A percentile compares a stretch with the other conserved stretches of the same genome.
Conservation (phyloP, 768 basidiomycete species). For the Leccinum truebloodii region DNA sequence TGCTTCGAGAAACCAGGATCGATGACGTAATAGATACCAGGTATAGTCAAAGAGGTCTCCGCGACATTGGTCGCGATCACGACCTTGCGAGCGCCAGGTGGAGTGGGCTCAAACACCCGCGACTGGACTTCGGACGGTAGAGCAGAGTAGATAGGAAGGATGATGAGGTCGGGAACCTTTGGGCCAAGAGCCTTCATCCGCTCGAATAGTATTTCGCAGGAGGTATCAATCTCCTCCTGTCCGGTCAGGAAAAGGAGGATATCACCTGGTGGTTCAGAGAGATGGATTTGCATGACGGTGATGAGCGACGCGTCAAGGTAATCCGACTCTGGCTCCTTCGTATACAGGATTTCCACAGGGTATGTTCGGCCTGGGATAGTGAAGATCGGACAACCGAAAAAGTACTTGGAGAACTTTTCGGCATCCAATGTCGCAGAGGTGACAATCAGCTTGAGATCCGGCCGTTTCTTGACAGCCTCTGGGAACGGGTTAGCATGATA, state of each 20-base stretch:
- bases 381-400: constrained; percentile 98
- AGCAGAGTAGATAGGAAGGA: constrained; percentile 97
- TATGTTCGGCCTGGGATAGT: constrained; percentile 99
- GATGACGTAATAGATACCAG: constrained; percentile 98
- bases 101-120: constrained; percentile 95
- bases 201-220: constrained; percentile 96
- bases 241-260: constrained; percentile 96
- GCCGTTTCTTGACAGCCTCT: constrained; percentile 94
- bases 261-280: constrained; percentile 97
- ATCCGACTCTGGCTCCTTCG: constrained; percentile 96
- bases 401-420: constrained; percentile 99
- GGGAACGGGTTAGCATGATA: constrained; percentile 24
- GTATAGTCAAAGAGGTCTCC: constrained; percentile 97
- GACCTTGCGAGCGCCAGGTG: constrained; percentile 97
- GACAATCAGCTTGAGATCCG: constrained; percentile 96
- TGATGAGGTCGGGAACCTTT: constrained; percentile 97
- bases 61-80: constrained; percentile 99
- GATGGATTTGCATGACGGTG: constrained; percentile 98
- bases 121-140: constrained; percentile 98
- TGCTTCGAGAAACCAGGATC: constrained; percentile 99
- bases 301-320: constrained; percentile 98
- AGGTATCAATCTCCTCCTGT: constrained; percentile 97
- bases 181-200: constrained; percentile 98
- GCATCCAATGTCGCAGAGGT: constrained; percentile 99
- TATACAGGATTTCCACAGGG: constrained; percentile 97